Base-by-base conservation (phyloP, 352 stramenopile species). In the Thalassiosira oceanica region DNA sequence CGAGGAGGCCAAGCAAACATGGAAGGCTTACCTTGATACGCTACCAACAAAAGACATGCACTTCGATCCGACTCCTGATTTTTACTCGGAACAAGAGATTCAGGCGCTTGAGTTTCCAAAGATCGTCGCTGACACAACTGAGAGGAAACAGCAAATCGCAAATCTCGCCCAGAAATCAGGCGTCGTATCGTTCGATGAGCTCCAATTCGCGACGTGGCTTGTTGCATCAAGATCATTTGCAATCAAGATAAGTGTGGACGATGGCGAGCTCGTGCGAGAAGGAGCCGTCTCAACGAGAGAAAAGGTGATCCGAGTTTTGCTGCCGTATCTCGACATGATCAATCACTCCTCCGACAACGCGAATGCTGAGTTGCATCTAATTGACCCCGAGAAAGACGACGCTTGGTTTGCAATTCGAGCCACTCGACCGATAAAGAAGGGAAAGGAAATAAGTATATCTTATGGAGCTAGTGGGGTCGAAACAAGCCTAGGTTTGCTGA, bases 381-480 rank as follows among this genome's bases (percentile, higher is more conserved):
- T 88, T 57, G 76, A 88, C 66, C 76, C 80, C 2, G 76, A 88
- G 48, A 85, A 86, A 54, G 80, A 88, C 49, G 74, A 88, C 50
- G 74, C 75, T 10, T 86, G 64, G 60, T 88, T 88, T 74, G 73
- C 65, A 11, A 75, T 88, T 39, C 37, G 75, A 41, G 74, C 76
- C 10, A 75, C 55, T 18, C 37, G 76, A 24, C 66, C 67, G n/a
- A 88, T 88, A 48, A 52, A 68, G 36, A 58, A 61, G 7, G 77
- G 77, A 2, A 80, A 82, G 60, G 80, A 88, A 51, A 65, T 88
- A 11, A 51, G 56, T 35, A 73, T 86, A 31, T 67, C 55, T 6
- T 88, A 88, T 28, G 76, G 80, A 42, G 60, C 60, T 39, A 64
- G 29, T 39, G 80, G 80, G 48, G 28, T 84, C 0, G 66, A 83